These are phyloP conservation scores for Cystobasidium sp. DNA, from an alignment of 1,284 basidiomycete genomes.

Conservation along the genomic window DNA sequence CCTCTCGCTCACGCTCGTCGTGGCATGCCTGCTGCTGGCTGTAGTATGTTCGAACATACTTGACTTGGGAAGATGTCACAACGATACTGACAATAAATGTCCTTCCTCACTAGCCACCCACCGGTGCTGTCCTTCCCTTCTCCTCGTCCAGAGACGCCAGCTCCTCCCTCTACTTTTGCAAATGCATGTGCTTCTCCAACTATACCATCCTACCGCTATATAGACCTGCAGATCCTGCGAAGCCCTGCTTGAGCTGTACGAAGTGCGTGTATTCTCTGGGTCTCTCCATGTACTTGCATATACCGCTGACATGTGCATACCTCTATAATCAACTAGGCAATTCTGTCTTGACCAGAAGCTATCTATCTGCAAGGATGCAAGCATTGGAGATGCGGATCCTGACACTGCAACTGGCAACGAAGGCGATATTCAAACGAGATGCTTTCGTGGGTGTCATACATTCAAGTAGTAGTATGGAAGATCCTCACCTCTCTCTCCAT, in stretches of 20 bases:
- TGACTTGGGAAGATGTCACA: neutral
- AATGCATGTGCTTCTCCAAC: slow-evolving; percentile 84
- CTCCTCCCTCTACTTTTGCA: slow-evolving; percentile 49
- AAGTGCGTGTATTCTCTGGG: slow-evolving; percentile 24
- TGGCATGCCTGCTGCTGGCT: neutral
- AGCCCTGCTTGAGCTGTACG: slow-evolving; percentile 89
- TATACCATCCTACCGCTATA: slow-evolving; percentile 83
- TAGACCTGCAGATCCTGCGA: slow-evolving; percentile 77
- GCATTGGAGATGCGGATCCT: slow-evolving; percentile 78
- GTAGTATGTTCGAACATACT: neutral
- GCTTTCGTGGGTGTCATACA: slow-evolving; percentile 75
- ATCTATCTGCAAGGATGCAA: slow-evolving; percentile 78
- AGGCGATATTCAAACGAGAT: slow-evolving; percentile 91
- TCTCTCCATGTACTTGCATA: neutral
- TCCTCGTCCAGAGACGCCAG: slow-evolving; percentile 2
- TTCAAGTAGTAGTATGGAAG: neutral
- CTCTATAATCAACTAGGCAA: slow-evolving; percentile 63
- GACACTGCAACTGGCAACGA: slow-evolving; percentile 95
- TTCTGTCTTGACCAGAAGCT: slow-evolving; percentile 94
- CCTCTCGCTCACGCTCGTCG: no score
- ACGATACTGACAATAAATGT: neutral
- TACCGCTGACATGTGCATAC: neutral
- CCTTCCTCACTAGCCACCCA: neutral
- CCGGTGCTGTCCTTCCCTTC: slow-evolving; percentile 19
- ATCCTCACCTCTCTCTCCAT: slow-evolving; percentile 27